These are phyloP conservation scores for Bassia scoparia DNA, from an alignment of 148 eudicot genomes.

Conservation along the genomic window DNA sequence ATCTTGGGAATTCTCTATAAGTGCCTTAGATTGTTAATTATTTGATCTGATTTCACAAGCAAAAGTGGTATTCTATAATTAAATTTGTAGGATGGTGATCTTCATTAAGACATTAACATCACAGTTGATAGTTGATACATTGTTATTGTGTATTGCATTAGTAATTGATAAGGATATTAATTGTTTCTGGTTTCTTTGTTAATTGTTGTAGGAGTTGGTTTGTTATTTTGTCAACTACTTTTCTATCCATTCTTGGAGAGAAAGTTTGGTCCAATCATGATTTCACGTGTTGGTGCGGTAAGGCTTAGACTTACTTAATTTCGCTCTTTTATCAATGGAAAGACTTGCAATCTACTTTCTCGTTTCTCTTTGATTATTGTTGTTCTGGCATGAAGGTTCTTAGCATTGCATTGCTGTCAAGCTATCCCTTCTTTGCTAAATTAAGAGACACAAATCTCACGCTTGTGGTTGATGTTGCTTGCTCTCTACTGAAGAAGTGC, in stretches of 20 bases:
- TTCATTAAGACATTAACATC: not conserved
- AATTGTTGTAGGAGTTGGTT: slow-evolving; percentile 31
- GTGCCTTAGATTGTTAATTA: not conserved
- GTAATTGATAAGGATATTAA: too few relatives aligned
- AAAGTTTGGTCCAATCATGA: slow-evolving; percentile 33
- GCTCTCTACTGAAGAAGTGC: slow-evolving; percentile 36
- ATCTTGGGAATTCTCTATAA: not conserved
- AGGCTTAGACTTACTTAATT: too few relatives aligned
- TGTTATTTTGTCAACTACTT: slow-evolving; percentile 41
- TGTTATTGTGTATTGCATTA: too few relatives aligned
- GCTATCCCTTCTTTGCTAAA: slow-evolving; percentile 35
- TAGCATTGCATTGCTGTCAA: slow-evolving; percentile 33
- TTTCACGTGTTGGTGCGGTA: slow-evolving; percentile 43
- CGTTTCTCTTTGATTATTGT: not conserved
- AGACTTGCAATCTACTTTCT: not conserved
- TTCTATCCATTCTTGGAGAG: slow-evolving; percentile 41
- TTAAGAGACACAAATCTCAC: slow-evolving; percentile 32
- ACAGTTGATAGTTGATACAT: too few relatives aligned
- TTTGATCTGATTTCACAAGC: not conserved
- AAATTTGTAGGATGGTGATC: not conserved
- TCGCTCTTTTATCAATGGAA: not conserved
- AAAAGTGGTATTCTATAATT: not conserved
- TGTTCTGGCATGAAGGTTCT: slow-evolving; percentile 34
- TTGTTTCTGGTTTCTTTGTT: not conserved
- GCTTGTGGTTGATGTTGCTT: slow-evolving; percentile 32